phyloP scores from a whole-genome alignment of 176 grass and related monocot genomes.

The Hordeum marinum region DNA sequence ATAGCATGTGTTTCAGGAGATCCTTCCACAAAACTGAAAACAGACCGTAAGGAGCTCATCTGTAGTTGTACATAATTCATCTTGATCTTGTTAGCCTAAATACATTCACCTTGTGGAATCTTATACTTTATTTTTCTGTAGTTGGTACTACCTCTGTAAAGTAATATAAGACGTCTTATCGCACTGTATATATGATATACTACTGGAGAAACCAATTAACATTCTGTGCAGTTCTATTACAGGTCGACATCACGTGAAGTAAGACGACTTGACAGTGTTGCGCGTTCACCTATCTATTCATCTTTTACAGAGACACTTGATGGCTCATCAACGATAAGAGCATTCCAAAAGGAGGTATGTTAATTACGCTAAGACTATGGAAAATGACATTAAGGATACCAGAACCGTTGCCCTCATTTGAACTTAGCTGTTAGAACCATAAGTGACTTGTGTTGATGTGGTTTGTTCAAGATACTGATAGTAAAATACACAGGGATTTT shows the following conservation, averaged over 20 bases:
- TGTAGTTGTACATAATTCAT: neutral
- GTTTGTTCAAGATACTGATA: conserved; percentile 33
- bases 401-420: neutral
- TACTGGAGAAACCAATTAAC: conserved; percentile 29
- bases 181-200: neutral
- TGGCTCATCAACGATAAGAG: conserved; percentile 91
- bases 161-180: neutral
- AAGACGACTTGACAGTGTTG: conserved; percentile 84
- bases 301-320: conserved; percentile 92
- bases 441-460: neutral
- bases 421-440: neutral
- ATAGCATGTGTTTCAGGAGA: neutral
- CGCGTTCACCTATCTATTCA: conserved; percentile 96
- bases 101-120: neutral
- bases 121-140: neutral
- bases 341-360: conserved; percentile 76
- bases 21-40: conserved; percentile 8
- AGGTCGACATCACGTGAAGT: conserved; percentile 97
- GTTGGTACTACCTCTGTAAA: neutral
- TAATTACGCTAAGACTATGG: neutral
- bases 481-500: conserved; percentile 54
- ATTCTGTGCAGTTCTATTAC: conserved; percentile 52
- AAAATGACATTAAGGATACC: neutral
- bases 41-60: neutral
- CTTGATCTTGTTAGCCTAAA: neutral